Percentiles rank a stretch among this genome's conserved stretches.
Conservation (phyloP, 2,329 filamentous ascomycete genomes). For the Colletotrichum sp. region DNA sequence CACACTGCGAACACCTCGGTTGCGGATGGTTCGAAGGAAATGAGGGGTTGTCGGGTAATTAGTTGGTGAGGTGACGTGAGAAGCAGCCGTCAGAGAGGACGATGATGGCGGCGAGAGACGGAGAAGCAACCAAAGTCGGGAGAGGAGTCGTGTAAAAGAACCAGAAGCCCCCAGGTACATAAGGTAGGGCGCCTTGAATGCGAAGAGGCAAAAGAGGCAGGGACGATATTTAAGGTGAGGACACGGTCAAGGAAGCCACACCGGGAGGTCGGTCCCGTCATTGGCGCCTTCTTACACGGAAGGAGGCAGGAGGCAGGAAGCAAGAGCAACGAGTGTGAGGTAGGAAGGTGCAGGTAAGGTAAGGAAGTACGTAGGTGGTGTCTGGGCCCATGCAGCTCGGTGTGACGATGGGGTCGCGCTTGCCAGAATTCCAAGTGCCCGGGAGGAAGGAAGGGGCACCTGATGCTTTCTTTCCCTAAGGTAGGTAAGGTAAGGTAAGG, state of each 20-base stretch:
- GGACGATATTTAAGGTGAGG: not conserved
- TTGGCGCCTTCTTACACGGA: not conserved
- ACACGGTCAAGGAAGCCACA: not conserved
- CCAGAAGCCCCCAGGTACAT: not conserved
- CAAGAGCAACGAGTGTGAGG: not conserved
- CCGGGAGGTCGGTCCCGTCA: not conserved
- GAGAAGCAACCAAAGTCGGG: not conserved
- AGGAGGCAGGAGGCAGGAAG: not conserved
- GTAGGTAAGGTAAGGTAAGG: too few species aligned
- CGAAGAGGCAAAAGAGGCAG: not conserved
- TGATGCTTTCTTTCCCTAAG: not conserved
- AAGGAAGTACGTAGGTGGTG: not conserved
- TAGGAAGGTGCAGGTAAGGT: not conserved
- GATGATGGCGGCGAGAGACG: not conserved
- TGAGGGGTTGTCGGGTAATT: conserved; percentile 1
- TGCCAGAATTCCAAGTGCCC: not conserved
- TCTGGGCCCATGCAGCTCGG: not conserved
- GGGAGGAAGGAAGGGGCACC: not conserved
- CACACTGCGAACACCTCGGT: conserved; percentile 11
- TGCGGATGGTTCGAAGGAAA: conserved; percentile 1
- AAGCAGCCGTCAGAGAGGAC: not conserved
- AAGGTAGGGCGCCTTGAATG: not conserved
- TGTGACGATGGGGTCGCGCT: not conserved
- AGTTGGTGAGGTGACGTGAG: not conserved
- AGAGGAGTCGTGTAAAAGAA: not conserved